phyloP scores from a whole-genome alignment of 1,284 basidiomycete species.

The Spongispora temasekensis region DNA sequence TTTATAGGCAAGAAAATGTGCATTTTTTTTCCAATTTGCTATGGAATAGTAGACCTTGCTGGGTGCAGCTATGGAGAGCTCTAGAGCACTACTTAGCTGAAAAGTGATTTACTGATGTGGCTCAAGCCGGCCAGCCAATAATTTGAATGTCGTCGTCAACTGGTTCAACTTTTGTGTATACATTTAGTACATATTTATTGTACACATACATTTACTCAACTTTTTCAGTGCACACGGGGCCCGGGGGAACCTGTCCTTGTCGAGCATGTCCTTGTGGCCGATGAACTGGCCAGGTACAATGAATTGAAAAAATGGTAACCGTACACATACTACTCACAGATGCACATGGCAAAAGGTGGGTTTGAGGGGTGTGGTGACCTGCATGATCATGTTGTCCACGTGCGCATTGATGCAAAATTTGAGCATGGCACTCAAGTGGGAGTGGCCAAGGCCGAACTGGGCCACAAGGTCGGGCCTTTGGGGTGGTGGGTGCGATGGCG shows the following conservation, averaged over 20 bases:
- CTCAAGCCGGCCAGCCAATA: no score
- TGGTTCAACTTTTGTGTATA: no score
- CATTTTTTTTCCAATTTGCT: no score
- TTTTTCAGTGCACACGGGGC: no score
- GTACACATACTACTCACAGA: constrained; percentile 99
- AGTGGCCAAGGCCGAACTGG: constrained; percentile 96
- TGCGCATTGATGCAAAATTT: constrained; percentile 99
- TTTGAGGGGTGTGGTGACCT: constrained; percentile 98
- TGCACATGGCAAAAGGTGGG: constrained; percentile 99
- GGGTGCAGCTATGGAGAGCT: no score
- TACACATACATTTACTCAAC: no score
- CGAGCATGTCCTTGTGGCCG: constrained; percentile 83
- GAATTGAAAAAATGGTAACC: constrained; percentile 99
- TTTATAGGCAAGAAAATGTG: no score
- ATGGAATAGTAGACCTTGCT: no score
- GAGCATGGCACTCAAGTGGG: constrained; percentile 96
- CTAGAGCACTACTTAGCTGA: no score
- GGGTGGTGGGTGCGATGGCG: constrained; percentile 92
- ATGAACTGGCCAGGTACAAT: constrained; percentile 95
- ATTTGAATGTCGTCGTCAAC: no score
- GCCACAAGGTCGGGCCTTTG: constrained; percentile 87
- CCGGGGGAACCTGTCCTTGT: constrained; percentile 77
- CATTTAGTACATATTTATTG: no score
- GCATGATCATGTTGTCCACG: constrained; percentile 99
- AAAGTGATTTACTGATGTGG: no score